These are phyloP conservation scores for Eruca vesicaria DNA, from an alignment of 441 rosid species.

Conservation along the genomic window DNA sequence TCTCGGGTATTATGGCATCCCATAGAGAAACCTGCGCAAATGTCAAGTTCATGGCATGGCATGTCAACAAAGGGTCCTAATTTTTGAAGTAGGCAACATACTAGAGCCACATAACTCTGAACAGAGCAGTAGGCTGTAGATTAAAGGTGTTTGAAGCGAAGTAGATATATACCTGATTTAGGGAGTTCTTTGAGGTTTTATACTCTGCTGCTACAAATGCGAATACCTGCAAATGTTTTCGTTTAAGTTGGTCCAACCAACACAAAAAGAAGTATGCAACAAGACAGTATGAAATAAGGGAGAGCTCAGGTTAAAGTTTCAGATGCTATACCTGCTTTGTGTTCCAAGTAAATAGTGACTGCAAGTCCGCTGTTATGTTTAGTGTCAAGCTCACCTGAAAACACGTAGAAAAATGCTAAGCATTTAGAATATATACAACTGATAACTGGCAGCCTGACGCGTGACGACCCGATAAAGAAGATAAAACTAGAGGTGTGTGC, in stretches of 20 bases:
- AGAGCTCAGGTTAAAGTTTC: neutral
- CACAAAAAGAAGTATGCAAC: neutral
- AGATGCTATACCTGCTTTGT: constrained; percentile 69
- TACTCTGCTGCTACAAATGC: constrained; percentile 85
- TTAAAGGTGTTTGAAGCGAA: too few species aligned
- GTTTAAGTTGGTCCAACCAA: neutral
- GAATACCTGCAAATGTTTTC: constrained; percentile 55
- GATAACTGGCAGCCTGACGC: neutral
- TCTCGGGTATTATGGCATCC: constrained; percentile 81
- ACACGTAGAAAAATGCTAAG: neutral
- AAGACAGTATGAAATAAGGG: neutral
- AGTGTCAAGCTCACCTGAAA: constrained; percentile 80
- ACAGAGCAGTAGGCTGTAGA: neutral
- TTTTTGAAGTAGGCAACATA: neutral
- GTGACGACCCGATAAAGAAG: neutral
- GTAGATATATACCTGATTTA: constrained; percentile 61
- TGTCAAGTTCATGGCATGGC: neutral
- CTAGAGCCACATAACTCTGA: neutral
- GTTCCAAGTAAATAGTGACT: constrained; percentile 83
- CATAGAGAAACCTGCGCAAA: constrained; percentile 76
- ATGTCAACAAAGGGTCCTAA: neutral
- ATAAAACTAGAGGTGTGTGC: neutral
- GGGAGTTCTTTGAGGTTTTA: constrained; percentile 56
- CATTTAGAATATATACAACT: neutral
- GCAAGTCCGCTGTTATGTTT: constrained; percentile 82